Conservation (phyloP, 345 rosid species). For the Microthlaspi erraticum region DNA sequence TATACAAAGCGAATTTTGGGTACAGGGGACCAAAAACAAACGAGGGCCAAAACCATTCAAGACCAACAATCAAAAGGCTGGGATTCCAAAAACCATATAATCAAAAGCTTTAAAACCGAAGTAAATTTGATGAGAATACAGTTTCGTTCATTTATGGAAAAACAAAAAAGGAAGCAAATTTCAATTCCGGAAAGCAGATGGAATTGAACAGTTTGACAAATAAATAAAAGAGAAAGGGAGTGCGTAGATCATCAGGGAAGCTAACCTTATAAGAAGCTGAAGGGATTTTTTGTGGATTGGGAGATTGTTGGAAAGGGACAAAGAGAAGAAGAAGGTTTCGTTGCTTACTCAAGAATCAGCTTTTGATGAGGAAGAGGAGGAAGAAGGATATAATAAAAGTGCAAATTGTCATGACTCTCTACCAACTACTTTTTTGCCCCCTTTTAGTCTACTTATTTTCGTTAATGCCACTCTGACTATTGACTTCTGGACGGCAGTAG, state of each 20-base stretch:
- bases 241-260: constrained; percentile 19
- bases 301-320: constrained; percentile 21
- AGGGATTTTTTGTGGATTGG: not conserved
- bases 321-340: constrained; percentile 36
- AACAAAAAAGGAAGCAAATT: not conserved
- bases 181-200: constrained; percentile 6
- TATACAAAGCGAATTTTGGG: constrained; percentile 7
- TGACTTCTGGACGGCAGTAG: constrained; percentile 36
- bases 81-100: constrained; percentile 5
- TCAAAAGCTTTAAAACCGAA: constrained; percentile 15
- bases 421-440: constrained; percentile 1
- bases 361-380: constrained; percentile 40
- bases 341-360: constrained; percentile 36
- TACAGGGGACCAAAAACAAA: constrained; percentile 8
- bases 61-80: constrained; percentile 21
- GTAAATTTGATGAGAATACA: not conserved
- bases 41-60: constrained; percentile 16
- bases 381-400: constrained; percentile 29
- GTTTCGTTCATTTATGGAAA: not conserved
- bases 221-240: constrained; percentile 7
- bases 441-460: not conserved
- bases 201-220: constrained; percentile 2
- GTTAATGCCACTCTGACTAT: constrained; percentile 31
- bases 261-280: constrained; percentile 38
- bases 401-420: constrained; percentile 41